Conservation (phyloP, 75 land plant genomes). For the Pinus taeda region DNA sequence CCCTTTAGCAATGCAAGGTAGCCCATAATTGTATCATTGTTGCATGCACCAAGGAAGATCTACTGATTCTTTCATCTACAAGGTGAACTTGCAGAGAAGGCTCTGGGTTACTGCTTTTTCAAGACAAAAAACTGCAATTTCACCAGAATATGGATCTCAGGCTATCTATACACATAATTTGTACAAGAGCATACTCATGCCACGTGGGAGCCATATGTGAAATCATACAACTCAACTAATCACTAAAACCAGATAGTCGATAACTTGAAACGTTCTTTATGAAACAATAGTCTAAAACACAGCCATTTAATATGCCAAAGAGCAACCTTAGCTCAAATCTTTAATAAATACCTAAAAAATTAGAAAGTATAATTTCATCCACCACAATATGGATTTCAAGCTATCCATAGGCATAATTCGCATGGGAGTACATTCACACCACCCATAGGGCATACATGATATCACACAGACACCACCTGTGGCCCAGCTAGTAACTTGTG, state of each 20-base stretch:
- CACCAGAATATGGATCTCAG: neutral
- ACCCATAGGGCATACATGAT: too few species aligned
- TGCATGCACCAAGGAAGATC: neutral
- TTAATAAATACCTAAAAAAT: neutral
- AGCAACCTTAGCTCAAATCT: neutral
- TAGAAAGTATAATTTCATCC: neutral
- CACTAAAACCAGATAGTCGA: too few species aligned
- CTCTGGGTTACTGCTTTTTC: neutral
- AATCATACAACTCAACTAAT: too few species aligned
- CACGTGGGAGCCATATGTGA: too few species aligned
- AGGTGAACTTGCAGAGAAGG: neutral
- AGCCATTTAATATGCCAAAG: neutral
- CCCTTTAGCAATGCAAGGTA: neutral
- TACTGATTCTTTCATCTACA: neutral
- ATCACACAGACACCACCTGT: too few species aligned
- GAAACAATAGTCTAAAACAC: neutral
- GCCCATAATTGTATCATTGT: neutral
- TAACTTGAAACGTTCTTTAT: too few species aligned
- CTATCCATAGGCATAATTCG: neutral
- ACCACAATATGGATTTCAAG: neutral
- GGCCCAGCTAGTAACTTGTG: too few species aligned
- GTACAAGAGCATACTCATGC: neutral
- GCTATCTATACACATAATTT: neutral
- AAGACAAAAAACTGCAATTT: neutral
- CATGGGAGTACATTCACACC: too few species aligned